Base-by-base conservation (phyloP, 495 filamentous ascomycete species). In the Collariella sp. region DNA sequence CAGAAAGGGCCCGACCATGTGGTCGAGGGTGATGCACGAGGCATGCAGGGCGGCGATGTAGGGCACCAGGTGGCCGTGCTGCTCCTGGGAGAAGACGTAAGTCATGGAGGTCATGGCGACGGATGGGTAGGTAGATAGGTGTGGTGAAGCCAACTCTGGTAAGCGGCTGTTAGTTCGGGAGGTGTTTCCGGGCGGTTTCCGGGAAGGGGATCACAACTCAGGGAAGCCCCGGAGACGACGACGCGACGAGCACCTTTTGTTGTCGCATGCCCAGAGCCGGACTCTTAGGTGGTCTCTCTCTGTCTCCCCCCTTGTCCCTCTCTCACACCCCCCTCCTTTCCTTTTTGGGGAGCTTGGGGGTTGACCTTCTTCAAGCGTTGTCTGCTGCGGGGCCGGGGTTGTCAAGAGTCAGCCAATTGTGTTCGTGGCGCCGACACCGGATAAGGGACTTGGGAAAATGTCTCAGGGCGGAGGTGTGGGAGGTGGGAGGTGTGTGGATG, bases 31-130 rank as follows among this genome's bases (percentile, higher is more conserved):
- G 55, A 73, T 71, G 55, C 70, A 70, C 0, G 63, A 64, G 15
- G 68, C 69, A 50, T 73, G 68, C 18, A 73, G 59, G 20, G 68
- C 69, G 24, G 70, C 70, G 22, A 73, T 63, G 61, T 69, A 72
- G 16, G 70, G 66, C 11, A 63, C 51, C 9, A 73, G 63, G 50
- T 67, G 63, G 45, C 52, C 60, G 50, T 73, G 69, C 34, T 62
- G 57, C 12, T 59, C 53, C 6, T 54, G 59, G 9, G 65, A 62
- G 57, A 70, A 71, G 63, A 66, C 46, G 53, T 63, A 61, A 12
- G 64, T 68, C 59, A 56, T 50, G 40, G 53, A 36, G 12, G 36
- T 18, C 53, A 55, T 55, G 6, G 35, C 35, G 11, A 3, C 15
- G 35, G 35, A n/a, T n/a, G 35, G 35, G 26, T 31, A 13, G 18